Conservation (phyloP, 2,329 filamentous ascomycete genomes). For the Triangularia setosa region DNA sequence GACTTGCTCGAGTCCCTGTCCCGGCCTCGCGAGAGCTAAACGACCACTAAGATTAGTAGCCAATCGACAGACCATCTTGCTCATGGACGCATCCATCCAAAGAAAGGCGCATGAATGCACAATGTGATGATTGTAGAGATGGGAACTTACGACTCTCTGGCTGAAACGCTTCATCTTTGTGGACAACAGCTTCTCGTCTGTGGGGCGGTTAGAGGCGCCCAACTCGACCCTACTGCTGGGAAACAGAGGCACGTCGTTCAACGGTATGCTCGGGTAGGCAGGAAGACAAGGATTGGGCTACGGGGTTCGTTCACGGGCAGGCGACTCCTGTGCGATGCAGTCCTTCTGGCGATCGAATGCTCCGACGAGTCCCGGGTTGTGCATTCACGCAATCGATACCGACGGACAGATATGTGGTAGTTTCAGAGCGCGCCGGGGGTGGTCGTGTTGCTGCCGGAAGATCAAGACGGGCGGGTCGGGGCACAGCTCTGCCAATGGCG, state of each 20-base stretch:
- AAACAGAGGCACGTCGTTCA: conserved; percentile 17
- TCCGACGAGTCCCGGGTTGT: neutral
- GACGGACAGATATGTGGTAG: conserved; percentile 4
- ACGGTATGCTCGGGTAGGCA: conserved; percentile 2
- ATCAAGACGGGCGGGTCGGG: conserved; percentile 11
- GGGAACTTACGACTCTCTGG: conserved; percentile 83
- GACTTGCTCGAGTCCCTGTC: conserved; percentile 84
- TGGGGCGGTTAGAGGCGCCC: conserved; percentile 29
- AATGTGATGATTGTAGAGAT: conserved; percentile 6
- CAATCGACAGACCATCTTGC: neutral
- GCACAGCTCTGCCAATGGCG: conserved; percentile 11
- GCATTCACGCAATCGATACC: conserved; percentile 10
- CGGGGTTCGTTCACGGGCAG: neutral
- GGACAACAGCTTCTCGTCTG: conserved; percentile 29
- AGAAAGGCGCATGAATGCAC: conserved; percentile 23
- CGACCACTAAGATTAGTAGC: conserved; percentile 6
- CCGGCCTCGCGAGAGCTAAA: conserved; percentile 87
- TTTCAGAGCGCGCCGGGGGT: conserved; percentile 2
- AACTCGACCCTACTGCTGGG: conserved; percentile 22
- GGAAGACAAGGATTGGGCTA: neutral
- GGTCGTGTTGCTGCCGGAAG: conserved; percentile 4
- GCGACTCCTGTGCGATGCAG: conserved; percentile 14
- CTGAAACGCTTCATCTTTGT: conserved; percentile 93
- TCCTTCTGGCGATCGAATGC: conserved; percentile 4
- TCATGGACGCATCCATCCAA: neutral